phyloP scores from a whole-genome alignment of 1,284 basidiomycete species.

The Marasmius fiardii region DNA sequence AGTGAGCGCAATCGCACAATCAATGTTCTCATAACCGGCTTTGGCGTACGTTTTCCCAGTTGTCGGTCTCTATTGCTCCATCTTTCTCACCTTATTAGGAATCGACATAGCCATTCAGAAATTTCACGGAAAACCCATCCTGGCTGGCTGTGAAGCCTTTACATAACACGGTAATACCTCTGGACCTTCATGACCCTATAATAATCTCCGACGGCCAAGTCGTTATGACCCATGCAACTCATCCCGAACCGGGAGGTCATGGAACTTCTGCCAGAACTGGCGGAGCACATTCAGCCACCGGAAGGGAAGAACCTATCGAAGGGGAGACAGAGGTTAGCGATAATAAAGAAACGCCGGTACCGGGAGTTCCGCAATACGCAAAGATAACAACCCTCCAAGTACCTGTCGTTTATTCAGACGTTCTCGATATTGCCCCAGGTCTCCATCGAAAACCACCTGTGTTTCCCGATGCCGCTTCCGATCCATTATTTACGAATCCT shows the following conservation, averaged over 20 bases:
- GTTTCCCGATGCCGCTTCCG: slow-evolving; percentile 37
- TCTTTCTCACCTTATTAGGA: not conserved
- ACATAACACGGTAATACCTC: slow-evolving; percentile 40
- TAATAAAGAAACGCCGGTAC: too few relatives aligned
- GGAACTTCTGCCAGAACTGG: not conserved
- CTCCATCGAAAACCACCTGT: slow-evolving; percentile 61
- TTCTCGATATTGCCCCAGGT: slow-evolving; percentile 53
- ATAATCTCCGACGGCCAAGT: slow-evolving; percentile 9
- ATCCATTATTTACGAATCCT: slow-evolving; percentile 32
- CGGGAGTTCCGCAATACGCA: too few relatives aligned
- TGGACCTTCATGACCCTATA: slow-evolving; percentile 10
- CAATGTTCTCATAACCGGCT: slow-evolving; percentile 21
- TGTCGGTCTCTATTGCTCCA: not conserved
- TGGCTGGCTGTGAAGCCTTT: slow-evolving; percentile 53
- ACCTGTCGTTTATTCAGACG: slow-evolving; percentile 60
- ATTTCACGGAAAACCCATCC: slow-evolving; percentile 48
- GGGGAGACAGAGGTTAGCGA: not conserved
- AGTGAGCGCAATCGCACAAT: not conserved
- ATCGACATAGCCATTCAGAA: slow-evolving; percentile 42
- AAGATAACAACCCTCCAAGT: slow-evolving; percentile 61
- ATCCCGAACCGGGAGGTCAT: not conserved
- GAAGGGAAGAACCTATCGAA: not conserved
- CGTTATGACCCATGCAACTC: not conserved
- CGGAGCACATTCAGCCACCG: not conserved
- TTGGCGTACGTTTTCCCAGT: slow-evolving; percentile 17